A percentile compares a stretch with the other conserved stretches of the same genome.
Evolutionary conservation across 2,329 filamentous ascomycete genomes (phyloP).

Genomic region (Aspergillus novoparasiticus): DNA sequence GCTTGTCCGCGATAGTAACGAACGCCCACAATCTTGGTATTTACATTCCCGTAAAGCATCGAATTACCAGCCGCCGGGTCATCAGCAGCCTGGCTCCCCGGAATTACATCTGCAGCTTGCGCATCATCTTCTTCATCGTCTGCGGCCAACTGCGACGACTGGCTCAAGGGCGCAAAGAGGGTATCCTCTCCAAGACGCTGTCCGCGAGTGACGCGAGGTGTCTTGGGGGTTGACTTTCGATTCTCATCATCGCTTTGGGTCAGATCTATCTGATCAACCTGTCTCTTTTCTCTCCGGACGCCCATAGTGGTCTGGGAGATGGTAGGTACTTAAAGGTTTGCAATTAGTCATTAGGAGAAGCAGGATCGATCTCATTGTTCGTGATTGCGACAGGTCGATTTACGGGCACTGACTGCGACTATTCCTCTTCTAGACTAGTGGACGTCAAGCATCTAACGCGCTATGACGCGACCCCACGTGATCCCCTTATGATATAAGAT

Average conservation of each 20-base stretch:
- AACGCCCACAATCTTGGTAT: constrained; percentile 62
- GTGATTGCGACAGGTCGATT: neutral
- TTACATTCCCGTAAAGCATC: constrained; percentile 45
- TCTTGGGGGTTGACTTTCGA: constrained; percentile 10
- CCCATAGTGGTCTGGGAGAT: constrained; percentile 14
- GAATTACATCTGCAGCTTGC: constrained; percentile 35
- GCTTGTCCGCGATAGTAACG: constrained; percentile 67
- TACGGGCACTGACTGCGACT: neutral
- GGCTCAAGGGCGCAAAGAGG: constrained; percentile 35
- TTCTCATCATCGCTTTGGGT: constrained; percentile 26
- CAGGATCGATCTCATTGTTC: neutral
- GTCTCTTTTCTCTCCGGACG: constrained; percentile 21
- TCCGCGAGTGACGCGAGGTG: constrained; percentile 20
- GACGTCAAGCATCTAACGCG: constrained; percentile 5
- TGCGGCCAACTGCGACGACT: constrained; percentile 28
- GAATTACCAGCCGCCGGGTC: constrained; percentile 38
- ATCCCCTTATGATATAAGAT: neutral
- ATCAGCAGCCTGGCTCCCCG: constrained; percentile 37
- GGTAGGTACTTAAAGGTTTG: neutral
- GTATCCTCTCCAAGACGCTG: constrained; percentile 33
- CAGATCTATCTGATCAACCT: constrained; percentile 31
- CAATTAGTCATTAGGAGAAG: neutral
- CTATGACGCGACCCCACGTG: constrained; percentile 21
- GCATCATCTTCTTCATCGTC: constrained; percentile 41
- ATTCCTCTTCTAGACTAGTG: constrained; percentile 9